phyloP scores from a whole-genome alignment of 495 filamentous ascomycete species.

The Rostrohypoxylon terebratum region DNA sequence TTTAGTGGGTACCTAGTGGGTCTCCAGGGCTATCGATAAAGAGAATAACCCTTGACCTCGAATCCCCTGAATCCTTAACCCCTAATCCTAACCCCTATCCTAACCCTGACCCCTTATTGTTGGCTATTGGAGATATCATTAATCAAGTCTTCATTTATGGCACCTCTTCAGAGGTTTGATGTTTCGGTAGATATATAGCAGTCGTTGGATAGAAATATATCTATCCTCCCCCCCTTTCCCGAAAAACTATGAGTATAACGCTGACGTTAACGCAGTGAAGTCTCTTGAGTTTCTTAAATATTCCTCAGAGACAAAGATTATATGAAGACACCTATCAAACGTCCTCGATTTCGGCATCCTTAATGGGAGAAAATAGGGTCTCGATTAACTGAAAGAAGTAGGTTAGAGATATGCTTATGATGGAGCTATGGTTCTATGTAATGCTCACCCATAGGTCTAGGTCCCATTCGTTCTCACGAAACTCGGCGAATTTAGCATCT shows the following conservation, averaged over 20 bases:
- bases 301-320: too few relatives aligned
- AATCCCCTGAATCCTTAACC: neutral
- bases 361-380: conserved; percentile 1
- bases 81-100: neutral
- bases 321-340: neutral
- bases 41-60: neutral
- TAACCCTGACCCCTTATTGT: too few relatives aligned
- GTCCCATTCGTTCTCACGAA: neutral
- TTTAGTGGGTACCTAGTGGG: too few relatives aligned
- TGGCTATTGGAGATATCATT: too few relatives aligned
- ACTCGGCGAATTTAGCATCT: neutral
- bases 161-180: too few relatives aligned
- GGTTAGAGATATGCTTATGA: neutral
- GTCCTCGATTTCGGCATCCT: neutral
- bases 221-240: too few relatives aligned
- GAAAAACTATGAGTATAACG: too few relatives aligned
- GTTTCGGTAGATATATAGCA: too few relatives aligned
- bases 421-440: neutral
- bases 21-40: conserved; percentile 15
- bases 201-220: too few relatives aligned
- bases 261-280: too few relatives aligned
- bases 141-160: too few relatives aligned
- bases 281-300: too few relatives aligned
- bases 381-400: neutral
- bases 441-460: conserved; percentile 6